Evolutionary conservation across 192 early-diverging fungal species (phyloP), one percentile per base, ranked within the genome.

Genomic region (Rhizophagus sp.): DNA sequence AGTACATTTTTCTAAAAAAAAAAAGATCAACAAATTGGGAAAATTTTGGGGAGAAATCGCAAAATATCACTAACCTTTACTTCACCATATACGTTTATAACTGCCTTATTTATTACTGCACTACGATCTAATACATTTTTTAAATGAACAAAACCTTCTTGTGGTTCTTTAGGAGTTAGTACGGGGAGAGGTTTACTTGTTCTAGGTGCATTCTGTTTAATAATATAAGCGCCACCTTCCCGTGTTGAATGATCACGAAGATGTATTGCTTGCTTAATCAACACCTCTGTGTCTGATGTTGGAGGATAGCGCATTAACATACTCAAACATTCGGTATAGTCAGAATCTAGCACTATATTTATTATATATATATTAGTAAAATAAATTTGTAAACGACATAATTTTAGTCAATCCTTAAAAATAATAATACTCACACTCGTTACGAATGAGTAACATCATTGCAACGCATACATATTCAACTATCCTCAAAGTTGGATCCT

Each of bases 391-490:
- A 41, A 41, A 30, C n/a, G 66, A 15, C 76, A 39, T n/a, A 22
- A 39, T 49, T 22, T 27, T 25, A 61, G 8, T n/a, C 24, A 66
- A 34, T 30, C 19, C 12, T 62, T 15, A 33, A 30, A 62, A 22
- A 44, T 9, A 5, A 6, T 36, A 25, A 47, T 33, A 85, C 93
- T 78, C 83, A 95, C 94, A 82, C 10, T 94, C 87, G 73, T 90
- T 85, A 49, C 92, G 85, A 67, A 96, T 89, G 27, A 86, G 83
- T 24, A 95, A 62, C 27, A 99, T 82, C 78, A 99, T 80, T 6
- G 93, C 92, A 4, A 96, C 79, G 47, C 91, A 92, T 6, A 97
- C 81, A 90, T 93, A 97, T 62, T 97, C 96, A 12, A 92, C 94
- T 47, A 97, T 88, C 25, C 88, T 88, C 36, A 97, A 83, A 33